A percentile compares a stretch with the other conserved stretches of the same genome.
phyloP scores from a whole-genome alignment of 179 eudicot species.

The Amaranthus tricolor region DNA sequence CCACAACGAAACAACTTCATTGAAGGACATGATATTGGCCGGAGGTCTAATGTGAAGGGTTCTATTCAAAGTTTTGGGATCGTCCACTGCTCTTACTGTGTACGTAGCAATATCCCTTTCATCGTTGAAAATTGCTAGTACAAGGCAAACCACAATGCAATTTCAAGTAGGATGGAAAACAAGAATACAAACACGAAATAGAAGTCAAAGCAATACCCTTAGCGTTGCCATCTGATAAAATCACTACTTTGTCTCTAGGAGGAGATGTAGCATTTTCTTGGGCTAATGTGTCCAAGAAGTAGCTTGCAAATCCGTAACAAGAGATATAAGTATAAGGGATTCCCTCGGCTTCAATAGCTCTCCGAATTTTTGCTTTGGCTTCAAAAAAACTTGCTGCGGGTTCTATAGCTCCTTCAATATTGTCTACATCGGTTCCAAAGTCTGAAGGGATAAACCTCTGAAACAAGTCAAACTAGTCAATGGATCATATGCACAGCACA shows the following conservation, averaged over 20 bases:
- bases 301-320: constrained; percentile 46
- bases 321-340: constrained; percentile 48
- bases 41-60: constrained; percentile 47
- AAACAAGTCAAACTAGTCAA: neutral
- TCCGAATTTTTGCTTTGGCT: constrained; percentile 38
- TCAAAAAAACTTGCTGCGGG: constrained; percentile 42
- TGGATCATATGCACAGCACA: neutral
- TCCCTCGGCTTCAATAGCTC: constrained; percentile 47
- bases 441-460: constrained; percentile 38
- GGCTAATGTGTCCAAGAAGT: constrained; percentile 40
- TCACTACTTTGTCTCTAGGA: constrained; percentile 57
- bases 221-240: constrained; percentile 58
- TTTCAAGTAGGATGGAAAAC: too few species aligned
- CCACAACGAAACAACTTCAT: constrained; percentile 56
- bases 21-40: constrained; percentile 40
- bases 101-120: constrained; percentile 58
- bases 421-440: constrained; percentile 42
- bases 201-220: constrained; percentile 40
- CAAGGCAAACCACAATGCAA: too few species aligned
- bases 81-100: constrained; percentile 51
- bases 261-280: constrained; percentile 58
- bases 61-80: constrained; percentile 54
- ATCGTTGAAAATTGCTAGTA: constrained; percentile 36
- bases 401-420: constrained; percentile 36
- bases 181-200: neutral